Evolutionary conservation across 805 yeast genomes (phyloP).

Genomic region (Metschnikowia anglica): DNA sequence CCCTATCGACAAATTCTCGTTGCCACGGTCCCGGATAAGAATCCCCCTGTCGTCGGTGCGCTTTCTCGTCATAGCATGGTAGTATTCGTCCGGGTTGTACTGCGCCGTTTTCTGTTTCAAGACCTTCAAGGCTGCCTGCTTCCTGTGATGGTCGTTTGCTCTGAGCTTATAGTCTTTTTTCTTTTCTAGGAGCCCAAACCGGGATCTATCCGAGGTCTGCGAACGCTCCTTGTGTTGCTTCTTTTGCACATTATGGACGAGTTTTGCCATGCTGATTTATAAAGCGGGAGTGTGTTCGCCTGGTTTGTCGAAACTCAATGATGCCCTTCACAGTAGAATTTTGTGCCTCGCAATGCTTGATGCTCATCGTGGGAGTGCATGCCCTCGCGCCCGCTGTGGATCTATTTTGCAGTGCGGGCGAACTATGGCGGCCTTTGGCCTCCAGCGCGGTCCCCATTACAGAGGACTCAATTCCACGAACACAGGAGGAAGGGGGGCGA

Average conservation of each 20-base stretch:
- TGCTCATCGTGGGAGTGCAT: conserved; percentile 19
- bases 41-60: conserved; percentile 72
- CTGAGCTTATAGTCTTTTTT: conserved; percentile 56
- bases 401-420: no score
- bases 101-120: conserved; percentile 68
- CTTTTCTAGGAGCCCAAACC: conserved; percentile 87
- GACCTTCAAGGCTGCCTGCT: conserved; percentile 63
- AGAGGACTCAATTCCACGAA: no score
- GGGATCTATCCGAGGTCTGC: conserved; percentile 72
- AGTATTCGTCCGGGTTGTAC: conserved; percentile 92
- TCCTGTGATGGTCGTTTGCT: conserved; percentile 57
- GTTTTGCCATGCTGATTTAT: conserved; percentile 56
- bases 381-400: no score
- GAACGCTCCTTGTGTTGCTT: conserved; percentile 95
- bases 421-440: no score
- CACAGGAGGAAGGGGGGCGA: no score
- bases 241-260: conserved; percentile 89
- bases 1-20: conserved; percentile 59
- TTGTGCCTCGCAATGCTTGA: conserved; percentile 10
- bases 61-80: conserved; percentile 82
- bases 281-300: not conserved
- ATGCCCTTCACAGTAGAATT: not conserved
- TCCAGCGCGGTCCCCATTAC: no score
- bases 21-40: conserved; percentile 62
- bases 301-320: not conserved